phyloP scores from a whole-genome alignment of 2,329 filamentous ascomycete species.

The Curvularia eragrostidis region DNA sequence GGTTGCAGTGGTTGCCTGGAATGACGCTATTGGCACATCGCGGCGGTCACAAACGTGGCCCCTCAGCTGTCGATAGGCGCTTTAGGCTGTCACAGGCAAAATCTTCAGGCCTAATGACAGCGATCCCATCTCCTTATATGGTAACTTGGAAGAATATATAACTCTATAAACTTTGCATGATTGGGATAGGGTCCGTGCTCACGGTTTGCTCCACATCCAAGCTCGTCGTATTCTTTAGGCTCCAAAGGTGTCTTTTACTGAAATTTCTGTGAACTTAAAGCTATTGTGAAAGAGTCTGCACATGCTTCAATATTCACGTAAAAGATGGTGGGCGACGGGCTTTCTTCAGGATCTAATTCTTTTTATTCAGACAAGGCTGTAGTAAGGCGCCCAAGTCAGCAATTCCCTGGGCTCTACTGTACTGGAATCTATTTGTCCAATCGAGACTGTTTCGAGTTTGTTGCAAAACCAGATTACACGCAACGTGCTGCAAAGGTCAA shows the following conservation, averaged over 20 bases:
- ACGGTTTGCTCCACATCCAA: background rate
- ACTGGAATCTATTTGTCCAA: background rate
- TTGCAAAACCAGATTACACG: background rate
- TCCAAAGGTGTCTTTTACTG: background rate
- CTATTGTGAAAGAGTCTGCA: background rate
- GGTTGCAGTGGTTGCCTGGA: conserved; percentile 5
- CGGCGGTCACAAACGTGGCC: background rate
- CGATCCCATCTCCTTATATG: background rate
- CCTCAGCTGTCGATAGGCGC: background rate
- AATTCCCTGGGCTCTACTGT: background rate
- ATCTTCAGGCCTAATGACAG: background rate
- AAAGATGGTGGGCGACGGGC: too few relatives aligned
- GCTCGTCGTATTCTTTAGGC: background rate
- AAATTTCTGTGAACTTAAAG: background rate
- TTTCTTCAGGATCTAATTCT: background rate
- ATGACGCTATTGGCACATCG: background rate
- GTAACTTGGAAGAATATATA: background rate
- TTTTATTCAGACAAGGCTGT: background rate
- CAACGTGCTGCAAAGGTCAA: background rate
- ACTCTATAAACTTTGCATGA: background rate
- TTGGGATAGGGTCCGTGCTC: background rate
- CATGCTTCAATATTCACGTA: background rate
- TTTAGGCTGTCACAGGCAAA: background rate
- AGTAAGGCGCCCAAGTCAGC: background rate
- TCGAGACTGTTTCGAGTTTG: background rate